These are phyloP conservation scores for Yamadazyma olivae DNA, from an alignment of 805 yeast genomes.

Conservation along the genomic window DNA sequence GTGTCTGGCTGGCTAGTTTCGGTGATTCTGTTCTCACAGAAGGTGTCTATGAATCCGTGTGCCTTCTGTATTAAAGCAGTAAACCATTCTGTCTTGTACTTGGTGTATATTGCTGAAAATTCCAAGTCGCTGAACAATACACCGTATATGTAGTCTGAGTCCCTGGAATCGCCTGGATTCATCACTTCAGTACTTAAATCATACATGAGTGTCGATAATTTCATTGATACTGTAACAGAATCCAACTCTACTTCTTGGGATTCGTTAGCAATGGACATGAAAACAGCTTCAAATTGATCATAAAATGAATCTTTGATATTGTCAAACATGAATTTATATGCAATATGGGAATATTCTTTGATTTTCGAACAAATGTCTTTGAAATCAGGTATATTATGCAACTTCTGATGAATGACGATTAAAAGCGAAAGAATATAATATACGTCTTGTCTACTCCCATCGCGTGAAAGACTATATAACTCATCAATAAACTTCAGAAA, in stretches of 20 bases:
- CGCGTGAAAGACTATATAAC: background rate
- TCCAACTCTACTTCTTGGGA: background rate
- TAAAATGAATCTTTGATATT: background rate
- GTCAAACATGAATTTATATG: background rate
- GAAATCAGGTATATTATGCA: background rate
- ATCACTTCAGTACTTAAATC: slow-evolving; percentile 13
- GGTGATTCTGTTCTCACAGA: too few species aligned
- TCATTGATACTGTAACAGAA: slow-evolving; percentile 12
- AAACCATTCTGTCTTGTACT: slow-evolving; percentile 34
- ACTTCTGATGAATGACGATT: background rate
- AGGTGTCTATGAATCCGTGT: background rate
- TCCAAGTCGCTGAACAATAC: slow-evolving; percentile 16
- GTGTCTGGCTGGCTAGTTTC: background rate
- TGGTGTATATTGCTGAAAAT: slow-evolving; percentile 16
- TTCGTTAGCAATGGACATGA: slow-evolving; percentile 5
- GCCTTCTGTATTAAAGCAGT: slow-evolving; percentile 7
- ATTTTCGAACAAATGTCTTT: background rate
- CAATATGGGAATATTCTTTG: background rate
- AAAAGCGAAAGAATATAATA: background rate
- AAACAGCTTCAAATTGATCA: slow-evolving; percentile 13
- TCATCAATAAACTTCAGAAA: background rate
- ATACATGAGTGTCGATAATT: slow-evolving; percentile 17
- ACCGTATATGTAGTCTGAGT: slow-evolving; percentile 17
- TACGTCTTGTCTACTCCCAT: background rate
- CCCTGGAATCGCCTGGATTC: slow-evolving; percentile 7